Evolutionary conservation across 2,329 filamentous ascomycete genomes (phyloP), one percentile per base, ranked within the genome.

Genomic region (Penicillium nordicum): DNA sequence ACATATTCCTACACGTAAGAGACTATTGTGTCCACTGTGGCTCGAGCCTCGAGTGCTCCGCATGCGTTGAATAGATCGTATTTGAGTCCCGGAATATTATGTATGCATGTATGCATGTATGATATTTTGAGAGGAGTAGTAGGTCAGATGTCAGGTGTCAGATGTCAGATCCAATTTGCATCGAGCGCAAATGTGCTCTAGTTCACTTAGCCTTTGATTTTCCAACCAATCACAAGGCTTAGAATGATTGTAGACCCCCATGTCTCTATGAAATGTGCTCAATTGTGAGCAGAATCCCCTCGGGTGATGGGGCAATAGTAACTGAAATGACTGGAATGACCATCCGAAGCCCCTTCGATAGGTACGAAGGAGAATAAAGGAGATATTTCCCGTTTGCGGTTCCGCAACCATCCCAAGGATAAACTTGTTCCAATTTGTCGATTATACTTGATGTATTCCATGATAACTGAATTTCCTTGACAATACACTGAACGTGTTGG

Each of bases 261-360:
- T 46, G 5, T 23, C 37, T 21, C 29, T 37, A 36, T 14, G 16
- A 63, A 70, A 69, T 58, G 14, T 63, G 67, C 66, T 67, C 67
- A 69, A 68, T 67, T 66, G 47, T 47, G 57, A 64, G 64, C 67
- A 68, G 32, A 49, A 37, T 18, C 23, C n/a, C 29, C 23, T 41
- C 34, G 34, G 45, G 50, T 53, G 63, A 66, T 66, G 50, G 41
- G 16, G 16, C 44, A 29, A 32, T 27, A 42, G 27, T 18, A 42
- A 25, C 11, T 45, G 41, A 46, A 57, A 60, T 57, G n/a, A n/a
- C 23, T 25, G 30, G 50, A 45, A 52, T 40, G 50, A 18, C 4
- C 14, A 52, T 21, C 30, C 23, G 23, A 29, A 29, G 3, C 21
- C 41, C 34, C 42, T 56, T 56, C 45, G 11, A 49, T 21, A 34